phyloP scores from a whole-genome alignment of 306 rosid genomes.

The Cicer chorassanicum region DNA sequence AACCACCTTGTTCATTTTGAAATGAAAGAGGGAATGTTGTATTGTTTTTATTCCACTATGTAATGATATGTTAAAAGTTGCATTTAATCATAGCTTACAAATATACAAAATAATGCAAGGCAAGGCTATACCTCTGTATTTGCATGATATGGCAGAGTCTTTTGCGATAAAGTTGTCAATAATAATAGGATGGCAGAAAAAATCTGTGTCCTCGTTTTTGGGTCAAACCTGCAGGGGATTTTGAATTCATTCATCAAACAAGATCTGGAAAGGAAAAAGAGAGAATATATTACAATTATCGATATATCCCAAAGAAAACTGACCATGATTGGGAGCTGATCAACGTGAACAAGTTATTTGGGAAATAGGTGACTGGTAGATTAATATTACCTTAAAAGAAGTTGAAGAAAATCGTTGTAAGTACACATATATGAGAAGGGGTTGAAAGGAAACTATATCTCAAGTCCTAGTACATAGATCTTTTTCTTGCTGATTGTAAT shows the following conservation, averaged over 20 bases:
- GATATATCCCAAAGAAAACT: conserved; percentile 45
- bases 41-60: conserved; percentile 26
- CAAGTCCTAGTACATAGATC: conserved; percentile 8
- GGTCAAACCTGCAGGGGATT: conserved; percentile 67
- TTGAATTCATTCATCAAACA: conserved; percentile 43
- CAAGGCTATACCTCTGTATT: conserved; percentile 57
- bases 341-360: conserved; percentile 56
- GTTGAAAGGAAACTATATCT: conserved; percentile 33
- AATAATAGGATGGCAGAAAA: conserved; percentile 67
- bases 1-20: conserved; percentile 21
- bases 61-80: neutral
- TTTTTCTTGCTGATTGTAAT: conserved; percentile 16
- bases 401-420: conserved; percentile 44
- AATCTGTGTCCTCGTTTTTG: conserved; percentile 64
- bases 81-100: neutral
- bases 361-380: conserved; percentile 59
- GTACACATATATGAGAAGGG: conserved; percentile 25
- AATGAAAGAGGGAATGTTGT: neutral
- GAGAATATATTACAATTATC: conserved; percentile 36
- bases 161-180: conserved; percentile 74
- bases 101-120: conserved; percentile 1
- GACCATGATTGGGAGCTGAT: conserved; percentile 73
- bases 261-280: conserved; percentile 30
- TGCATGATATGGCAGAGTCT: conserved; percentile 73
- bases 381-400: conserved; percentile 69